A percentile compares a stretch with the other conserved stretches of the same genome.
phyloP scores from a whole-genome alignment of 805 yeast species.

The Nakazawaea ishiwadae region DNA sequence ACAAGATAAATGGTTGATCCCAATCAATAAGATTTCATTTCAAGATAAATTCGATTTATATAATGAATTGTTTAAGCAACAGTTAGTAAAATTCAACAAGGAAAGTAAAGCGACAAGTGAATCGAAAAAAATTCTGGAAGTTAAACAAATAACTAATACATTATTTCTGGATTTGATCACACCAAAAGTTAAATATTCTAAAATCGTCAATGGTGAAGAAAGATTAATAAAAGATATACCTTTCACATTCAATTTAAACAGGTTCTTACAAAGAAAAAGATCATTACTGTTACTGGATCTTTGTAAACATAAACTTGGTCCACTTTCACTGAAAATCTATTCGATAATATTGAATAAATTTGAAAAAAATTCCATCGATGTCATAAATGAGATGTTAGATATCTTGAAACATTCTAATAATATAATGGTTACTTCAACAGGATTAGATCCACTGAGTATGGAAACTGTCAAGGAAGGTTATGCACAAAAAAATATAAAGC shows the following conservation, averaged over 20 bases:
- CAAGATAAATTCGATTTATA: slow-evolving; percentile 27
- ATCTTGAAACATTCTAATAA: slow-evolving; percentile 24
- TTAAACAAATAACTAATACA: slow-evolving; percentile 49
- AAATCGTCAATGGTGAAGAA: slow-evolving; percentile 19
- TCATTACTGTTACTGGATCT: slow-evolving; percentile 57
- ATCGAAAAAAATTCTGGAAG: slow-evolving; percentile 52
- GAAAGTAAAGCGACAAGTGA: slow-evolving; percentile 38
- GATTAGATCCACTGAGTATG: slow-evolving; percentile 24
- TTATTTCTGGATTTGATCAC: slow-evolving; percentile 30
- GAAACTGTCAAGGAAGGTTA: slow-evolving; percentile 19
- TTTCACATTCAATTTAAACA: slow-evolving; percentile 55
- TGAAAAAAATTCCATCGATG: slow-evolving; percentile 50
- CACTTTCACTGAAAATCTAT: slow-evolving; percentile 61
- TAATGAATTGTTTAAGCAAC: slow-evolving; percentile 32
- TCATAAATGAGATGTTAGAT: slow-evolving; percentile 16
- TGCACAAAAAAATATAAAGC: slow-evolving; percentile 30
- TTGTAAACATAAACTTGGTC: slow-evolving; percentile 66
- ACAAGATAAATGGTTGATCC: slow-evolving; percentile 46
- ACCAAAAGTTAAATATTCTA: slow-evolving; percentile 4
- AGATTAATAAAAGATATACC: slow-evolving; percentile 46
- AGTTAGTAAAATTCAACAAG: slow-evolving; percentile 27
- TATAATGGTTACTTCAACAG: slow-evolving; percentile 26
- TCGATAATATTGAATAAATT: slow-evolving; percentile 48
- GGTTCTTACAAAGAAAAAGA: slow-evolving; percentile 66
- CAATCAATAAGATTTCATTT: slow-evolving; percentile 32